A percentile compares a stretch with the other conserved stretches of the same genome.
These are phyloP conservation scores for Xylaria sp. DNA, from an alignment of 2,329 filamentous ascomycete species.

Conservation along the genomic window DNA sequence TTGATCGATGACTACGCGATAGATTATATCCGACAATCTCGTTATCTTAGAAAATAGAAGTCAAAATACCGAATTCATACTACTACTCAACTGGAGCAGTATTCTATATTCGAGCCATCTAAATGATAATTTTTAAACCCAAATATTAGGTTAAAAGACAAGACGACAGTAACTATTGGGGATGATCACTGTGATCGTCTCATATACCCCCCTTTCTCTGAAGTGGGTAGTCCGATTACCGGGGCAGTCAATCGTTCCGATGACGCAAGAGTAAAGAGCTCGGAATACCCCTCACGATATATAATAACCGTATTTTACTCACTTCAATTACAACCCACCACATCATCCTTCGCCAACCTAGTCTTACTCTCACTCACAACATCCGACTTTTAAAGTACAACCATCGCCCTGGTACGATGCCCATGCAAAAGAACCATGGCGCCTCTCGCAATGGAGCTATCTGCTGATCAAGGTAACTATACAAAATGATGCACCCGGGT, in stretches of 20 bases:
- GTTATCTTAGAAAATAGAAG: no score
- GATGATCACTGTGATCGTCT: no score
- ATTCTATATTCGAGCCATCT: no score
- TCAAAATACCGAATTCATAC: no score
- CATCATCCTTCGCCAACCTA: not conserved
- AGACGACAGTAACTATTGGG: no score
- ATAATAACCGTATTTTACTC: not conserved
- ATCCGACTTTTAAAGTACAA: not conserved
- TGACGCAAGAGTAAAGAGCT: constrained; percentile 4
- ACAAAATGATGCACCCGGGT: constrained; percentile 36
- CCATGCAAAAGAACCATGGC: constrained; percentile 30
- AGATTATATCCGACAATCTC: no score
- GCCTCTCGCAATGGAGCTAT: constrained; percentile 34
- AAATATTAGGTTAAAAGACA: no score
- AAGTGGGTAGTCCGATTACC: not conserved
- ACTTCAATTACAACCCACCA: not conserved
- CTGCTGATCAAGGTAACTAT: constrained; percentile 37
- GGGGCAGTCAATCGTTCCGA: not conserved
- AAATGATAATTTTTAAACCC: no score
- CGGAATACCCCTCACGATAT: constrained; percentile 3
- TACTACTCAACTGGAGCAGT: no score
- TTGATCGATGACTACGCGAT: no score
- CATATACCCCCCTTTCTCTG: no score
- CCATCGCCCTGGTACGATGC: constrained; percentile 29
- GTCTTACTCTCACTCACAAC: not conserved